A percentile compares a stretch with the other conserved stretches of the same genome.
phyloP scores from a whole-genome alignment of 495 filamentous ascomycete species.

The Apodospora peruviana region DNA sequence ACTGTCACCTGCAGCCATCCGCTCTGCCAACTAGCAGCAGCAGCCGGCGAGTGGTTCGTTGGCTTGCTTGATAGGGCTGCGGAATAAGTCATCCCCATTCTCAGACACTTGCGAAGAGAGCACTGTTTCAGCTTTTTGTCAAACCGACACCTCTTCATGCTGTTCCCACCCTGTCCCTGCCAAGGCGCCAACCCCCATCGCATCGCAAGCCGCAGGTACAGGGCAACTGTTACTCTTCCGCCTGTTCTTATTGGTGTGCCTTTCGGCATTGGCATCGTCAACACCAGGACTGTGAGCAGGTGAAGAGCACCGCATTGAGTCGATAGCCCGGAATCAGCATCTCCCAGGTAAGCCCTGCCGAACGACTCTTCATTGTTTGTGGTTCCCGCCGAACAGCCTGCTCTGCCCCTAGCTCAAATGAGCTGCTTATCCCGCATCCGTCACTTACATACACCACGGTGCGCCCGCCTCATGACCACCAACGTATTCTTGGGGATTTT shows the following conservation, averaged over 20 bases:
- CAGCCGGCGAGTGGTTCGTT: too few species aligned
- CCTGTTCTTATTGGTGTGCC: conserved; percentile 9
- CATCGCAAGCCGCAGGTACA: conserved; percentile 1
- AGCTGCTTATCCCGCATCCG: neutral
- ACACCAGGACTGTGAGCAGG: neutral
- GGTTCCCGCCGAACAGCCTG: too few species aligned
- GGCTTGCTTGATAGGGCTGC: neutral
- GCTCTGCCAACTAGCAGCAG: conserved; percentile 8
- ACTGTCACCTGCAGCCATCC: neutral
- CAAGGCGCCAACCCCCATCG: conserved; percentile 7
- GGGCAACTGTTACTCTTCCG: conserved; percentile 3
- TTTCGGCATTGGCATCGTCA: neutral
- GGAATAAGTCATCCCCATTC: conserved; percentile 1
- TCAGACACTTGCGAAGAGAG: conserved; percentile 9
- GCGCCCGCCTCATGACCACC: too few species aligned
- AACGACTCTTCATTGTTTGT: conserved; percentile 5
- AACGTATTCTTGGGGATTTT: too few species aligned
- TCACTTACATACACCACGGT: neutral
- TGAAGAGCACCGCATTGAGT: conserved; percentile 10
- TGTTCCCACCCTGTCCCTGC: conserved; percentile 5
- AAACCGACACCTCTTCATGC: conserved; percentile 11
- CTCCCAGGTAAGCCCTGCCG: conserved; percentile 13
- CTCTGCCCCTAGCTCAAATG: too few species aligned
- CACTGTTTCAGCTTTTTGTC: conserved; percentile 13
- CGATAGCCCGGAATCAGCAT: conserved; percentile 11